Conservation (phyloP, 1,139 yeast species). For the Candida tropicalis region DNA sequence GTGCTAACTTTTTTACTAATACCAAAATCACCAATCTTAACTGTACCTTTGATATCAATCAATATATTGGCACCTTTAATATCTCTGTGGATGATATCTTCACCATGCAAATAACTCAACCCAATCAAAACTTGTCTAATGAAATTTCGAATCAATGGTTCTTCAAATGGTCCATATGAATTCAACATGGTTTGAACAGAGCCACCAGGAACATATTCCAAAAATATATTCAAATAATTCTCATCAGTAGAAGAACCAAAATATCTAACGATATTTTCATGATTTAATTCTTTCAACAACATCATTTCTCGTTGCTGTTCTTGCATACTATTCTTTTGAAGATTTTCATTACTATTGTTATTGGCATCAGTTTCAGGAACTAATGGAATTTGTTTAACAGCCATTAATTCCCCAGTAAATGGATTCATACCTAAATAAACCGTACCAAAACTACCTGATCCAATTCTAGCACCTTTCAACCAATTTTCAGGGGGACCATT, state of each 20-base stretch:
- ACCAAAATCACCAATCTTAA: conserved; percentile 92
- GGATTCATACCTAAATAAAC: conserved; percentile 93
- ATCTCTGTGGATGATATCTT: conserved; percentile 86
- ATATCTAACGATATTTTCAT: conserved; percentile 90
- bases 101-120: conserved; percentile 74
- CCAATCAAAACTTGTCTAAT: conserved; percentile 85
- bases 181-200: conserved; percentile 85
- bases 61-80: conserved; percentile 92
- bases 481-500: conserved; percentile 69
- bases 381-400: conserved; percentile 88
- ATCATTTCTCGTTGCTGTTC: conserved; percentile 90
- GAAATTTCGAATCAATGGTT: conserved; percentile 81
- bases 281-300: conserved; percentile 76
- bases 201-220: conserved; percentile 97
- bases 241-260: conserved; percentile 82
- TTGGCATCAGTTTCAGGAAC: conserved; percentile 42
- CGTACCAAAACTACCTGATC: conserved; percentile 93
- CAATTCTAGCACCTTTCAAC: conserved; percentile 91
- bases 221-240: conserved; percentile 72
- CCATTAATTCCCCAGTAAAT: conserved; percentile 92
- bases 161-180: conserved; percentile 91
- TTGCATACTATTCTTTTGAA: conserved; percentile 59
- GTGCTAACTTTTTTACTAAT: conserved; percentile 72
- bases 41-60: conserved; percentile 88
- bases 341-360: conserved; percentile 37